Evolutionary conservation across 176 grass and related monocot genomes (phyloP).

Genomic region (Saccharum officinarum): DNA sequence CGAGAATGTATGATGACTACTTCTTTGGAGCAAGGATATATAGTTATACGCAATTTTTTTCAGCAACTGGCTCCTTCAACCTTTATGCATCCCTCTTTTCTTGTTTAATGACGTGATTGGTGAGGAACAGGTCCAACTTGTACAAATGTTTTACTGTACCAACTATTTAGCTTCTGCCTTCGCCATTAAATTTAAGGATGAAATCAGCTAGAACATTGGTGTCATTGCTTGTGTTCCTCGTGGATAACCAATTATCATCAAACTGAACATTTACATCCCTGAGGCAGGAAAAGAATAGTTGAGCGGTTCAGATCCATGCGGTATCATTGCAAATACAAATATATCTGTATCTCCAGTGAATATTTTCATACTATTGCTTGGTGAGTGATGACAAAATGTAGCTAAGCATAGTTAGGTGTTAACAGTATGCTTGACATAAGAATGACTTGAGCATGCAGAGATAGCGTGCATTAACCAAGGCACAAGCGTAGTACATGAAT

Average conservation of each 20-base stretch:
- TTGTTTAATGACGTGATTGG: neutral
- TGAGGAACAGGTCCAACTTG: neutral
- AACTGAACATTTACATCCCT: constrained; percentile 47
- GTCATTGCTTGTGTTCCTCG: constrained; percentile 72
- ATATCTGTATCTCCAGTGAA: neutral
- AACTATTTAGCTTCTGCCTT: constrained; percentile 42
- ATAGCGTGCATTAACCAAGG: neutral
- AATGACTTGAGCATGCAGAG: neutral
- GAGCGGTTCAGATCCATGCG: neutral
- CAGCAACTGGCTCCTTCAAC: neutral
- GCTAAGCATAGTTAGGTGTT: neutral
- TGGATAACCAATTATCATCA: constrained; percentile 68
- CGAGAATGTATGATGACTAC: neutral
- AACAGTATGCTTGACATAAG: neutral
- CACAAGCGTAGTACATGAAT: neutral
- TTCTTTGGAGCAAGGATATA: neutral
- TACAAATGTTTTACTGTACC: too few species aligned
- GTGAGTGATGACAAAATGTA: neutral
- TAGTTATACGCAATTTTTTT: neutral
- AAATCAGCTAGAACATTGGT: constrained; percentile 66
- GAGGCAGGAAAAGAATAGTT: neutral
- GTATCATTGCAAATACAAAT: neutral
- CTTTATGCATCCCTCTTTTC: neutral
- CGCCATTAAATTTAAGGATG: constrained; percentile 44
- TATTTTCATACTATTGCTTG: neutral